A percentile compares a stretch with the other conserved stretches of the same genome.
These are phyloP conservation scores for Prinsepia uniflora DNA, from an alignment of 306 rosid genomes.

Conservation along the genomic window DNA sequence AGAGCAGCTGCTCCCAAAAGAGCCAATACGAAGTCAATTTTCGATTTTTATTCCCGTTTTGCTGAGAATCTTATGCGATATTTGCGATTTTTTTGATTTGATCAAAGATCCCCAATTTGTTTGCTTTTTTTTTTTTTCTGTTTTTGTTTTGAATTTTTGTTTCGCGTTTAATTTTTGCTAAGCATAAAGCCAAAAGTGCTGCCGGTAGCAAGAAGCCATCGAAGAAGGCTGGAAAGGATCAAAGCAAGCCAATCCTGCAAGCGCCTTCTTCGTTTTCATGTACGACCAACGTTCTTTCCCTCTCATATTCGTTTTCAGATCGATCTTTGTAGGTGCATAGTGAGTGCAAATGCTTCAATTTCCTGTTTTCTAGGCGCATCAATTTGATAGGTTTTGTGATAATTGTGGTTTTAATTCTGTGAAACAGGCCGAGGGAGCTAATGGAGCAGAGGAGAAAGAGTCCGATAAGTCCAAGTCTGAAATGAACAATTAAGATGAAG, in stretches of 20 bases:
- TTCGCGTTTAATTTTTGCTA: constrained; percentile 9
- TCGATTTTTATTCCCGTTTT: background rate
- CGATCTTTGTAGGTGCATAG: constrained; percentile 33
- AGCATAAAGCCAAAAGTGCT: constrained; percentile 69
- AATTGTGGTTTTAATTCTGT: background rate
- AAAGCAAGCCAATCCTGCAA: constrained; percentile 94
- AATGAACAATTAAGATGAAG: constrained; percentile 76
- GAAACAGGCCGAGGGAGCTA: constrained; percentile 55
- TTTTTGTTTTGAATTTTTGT: too few relatives aligned
- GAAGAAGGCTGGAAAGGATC: constrained; percentile 80
- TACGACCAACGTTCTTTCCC: constrained; percentile 19
- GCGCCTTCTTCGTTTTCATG: constrained; percentile 95
- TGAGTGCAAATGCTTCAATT: background rate
- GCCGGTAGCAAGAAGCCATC: constrained; percentile 51
- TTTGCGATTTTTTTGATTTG: background rate
- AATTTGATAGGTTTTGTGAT: background rate
- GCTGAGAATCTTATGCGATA: background rate
- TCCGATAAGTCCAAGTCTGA: constrained; percentile 90
- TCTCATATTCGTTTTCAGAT: background rate
- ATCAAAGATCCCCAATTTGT: constrained; percentile 1
- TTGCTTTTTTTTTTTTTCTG: too few relatives aligned
- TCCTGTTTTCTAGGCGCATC: too few relatives aligned
- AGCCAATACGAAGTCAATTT: constrained; percentile 47
- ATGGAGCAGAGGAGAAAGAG: constrained; percentile 65
- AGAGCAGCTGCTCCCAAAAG: constrained; percentile 49